Evolutionary conservation across 129 eudicot genomes (phyloP), one percentile per base, ranked within the genome.

Genomic region (Deinandra increscens): DNA sequence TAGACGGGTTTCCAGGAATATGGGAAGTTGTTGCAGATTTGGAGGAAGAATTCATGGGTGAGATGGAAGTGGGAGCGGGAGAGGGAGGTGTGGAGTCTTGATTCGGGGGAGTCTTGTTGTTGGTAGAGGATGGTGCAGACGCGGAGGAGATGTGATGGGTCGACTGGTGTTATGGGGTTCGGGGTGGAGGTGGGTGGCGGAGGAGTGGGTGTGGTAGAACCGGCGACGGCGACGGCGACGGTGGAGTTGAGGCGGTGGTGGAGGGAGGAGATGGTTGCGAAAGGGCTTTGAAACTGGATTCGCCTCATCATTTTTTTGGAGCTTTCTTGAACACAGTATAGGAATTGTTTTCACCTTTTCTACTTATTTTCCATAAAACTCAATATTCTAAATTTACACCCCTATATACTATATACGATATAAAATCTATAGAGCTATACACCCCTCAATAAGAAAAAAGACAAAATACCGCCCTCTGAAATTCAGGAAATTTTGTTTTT

Each of bases 21-120:
- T 0, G 88, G 96, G 78, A 91, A 91, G 3, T 80, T 76, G 79
- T 88, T 91, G 85, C 97, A 91, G 37, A 91, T 85, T 64, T 88
- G 96, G 69, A 91, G 88, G 82, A 91, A 91, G 76, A 91, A 88
- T 66, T 88, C 98, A 41, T 84, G 98, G 81, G 82, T 82, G 75
- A 91, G 91, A 22, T 82, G 33, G 77, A 88, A 86, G 10, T 68
- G 2, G 71, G 75, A 66, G 48, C 37, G 72, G 64, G 70, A 64
- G 68, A 91, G 86, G 33, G 66, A 69, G 75, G 71, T 10, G 68
- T 82, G 84, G 70, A 91, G 96, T 80, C 74, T 84, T 19, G 83
- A 50, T 31, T 75, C 78, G 0, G 95, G 71, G 9, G 96, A 74
- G 72, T 88, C 22, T 60, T 92, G 96, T 77, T 88, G 89, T 51